These are phyloP conservation scores for Penicillium sp. DNA, from an alignment of 2,329 filamentous ascomycete genomes.

Conservation along the genomic window DNA sequence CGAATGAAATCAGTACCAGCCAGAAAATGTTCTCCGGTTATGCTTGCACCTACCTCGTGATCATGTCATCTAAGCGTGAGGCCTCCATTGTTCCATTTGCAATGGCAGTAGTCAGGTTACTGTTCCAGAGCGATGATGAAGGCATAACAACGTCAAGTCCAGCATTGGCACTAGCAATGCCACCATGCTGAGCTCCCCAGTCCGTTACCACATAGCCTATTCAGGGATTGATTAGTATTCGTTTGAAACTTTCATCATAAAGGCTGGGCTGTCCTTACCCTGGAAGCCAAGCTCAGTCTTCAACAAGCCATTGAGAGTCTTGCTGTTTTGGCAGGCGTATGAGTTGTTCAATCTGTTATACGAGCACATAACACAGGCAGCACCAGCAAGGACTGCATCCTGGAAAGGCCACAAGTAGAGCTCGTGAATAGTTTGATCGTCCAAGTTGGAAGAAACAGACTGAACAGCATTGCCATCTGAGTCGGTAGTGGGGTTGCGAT, in stretches of 20 bases:
- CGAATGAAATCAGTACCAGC: neutral
- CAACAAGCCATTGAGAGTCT: slow-evolving; percentile 71
- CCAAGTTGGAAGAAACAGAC: slow-evolving; percentile 61
- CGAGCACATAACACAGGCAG: slow-evolving; percentile 62
- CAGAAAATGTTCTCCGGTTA: too few species aligned
- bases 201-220: slow-evolving; percentile 77
- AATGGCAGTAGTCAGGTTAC: slow-evolving; percentile 56
- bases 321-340: slow-evolving; percentile 77
- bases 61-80: slow-evolving; percentile 62
- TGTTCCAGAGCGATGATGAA: slow-evolving; percentile 13
- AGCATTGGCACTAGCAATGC: slow-evolving; percentile 24
- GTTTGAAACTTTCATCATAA: neutral
- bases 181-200: slow-evolving; percentile 72
- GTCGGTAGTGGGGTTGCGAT: slow-evolving; percentile 16
- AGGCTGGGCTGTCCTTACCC: slow-evolving; percentile 6
- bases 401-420: slow-evolving; percentile 68
- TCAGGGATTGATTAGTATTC: too few species aligned
- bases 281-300: slow-evolving; percentile 78
- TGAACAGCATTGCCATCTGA: slow-evolving; percentile 22
- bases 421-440: slow-evolving; percentile 66
- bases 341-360: slow-evolving; percentile 72
- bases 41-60: slow-evolving; percentile 33
- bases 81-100: slow-evolving; percentile 60
- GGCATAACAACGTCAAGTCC: slow-evolving; percentile 31
- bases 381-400: slow-evolving; percentile 60